Evolutionary conservation across 148 eudicot genomes (phyloP), one percentile per base, ranked within the genome.

Genomic region (Dianthus caryophyllus): DNA sequence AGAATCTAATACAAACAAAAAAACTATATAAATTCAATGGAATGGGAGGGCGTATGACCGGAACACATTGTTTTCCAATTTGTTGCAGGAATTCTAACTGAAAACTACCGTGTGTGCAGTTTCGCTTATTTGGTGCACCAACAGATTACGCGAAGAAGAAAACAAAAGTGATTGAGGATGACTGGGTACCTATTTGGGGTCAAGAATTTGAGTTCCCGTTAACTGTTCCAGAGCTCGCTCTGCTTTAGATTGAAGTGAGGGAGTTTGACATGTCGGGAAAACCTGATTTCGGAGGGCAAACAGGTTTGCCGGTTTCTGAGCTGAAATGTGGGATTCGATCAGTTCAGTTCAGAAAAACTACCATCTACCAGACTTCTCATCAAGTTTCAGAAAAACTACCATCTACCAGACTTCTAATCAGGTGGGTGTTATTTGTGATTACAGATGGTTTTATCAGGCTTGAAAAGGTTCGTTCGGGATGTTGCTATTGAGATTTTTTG

Each of bases 261-360:
- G 95, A 88, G 22, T 59, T 81, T 44, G 87, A 88, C 71, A 74
- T 62, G 76, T 77, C 87, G 0, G 87, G 85, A 63, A 87, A 87
- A 80, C 90, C 85, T 64, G 95, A 85, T 71, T 88, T 88, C 39
- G 95, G 86, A 30, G 95, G 95, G 41, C 95, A 88, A 52, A 75
- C 84, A 16, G 85, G 90, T 67, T 61, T 88, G 73, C 90, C 87
- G 2, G 81, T 88, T 22, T 71, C 77, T 0, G 95, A 88, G 71
- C 79, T 88, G 50, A 85, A 80, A 70, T 69, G 70, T 0, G 95
- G 95, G 9, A 74, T 88, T 27, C 74, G 90, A 52, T 75, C 87
- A 17, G 76, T 88, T 61, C 87, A 84, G 5, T 75, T 88, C 90
- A 9, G 74, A 77, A 26, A 84, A 82, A 66, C 67, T 74, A 50